Base-by-base conservation (phyloP, 2,329 filamentous ascomycete species). In the Trichoderma lentiforme region DNA sequence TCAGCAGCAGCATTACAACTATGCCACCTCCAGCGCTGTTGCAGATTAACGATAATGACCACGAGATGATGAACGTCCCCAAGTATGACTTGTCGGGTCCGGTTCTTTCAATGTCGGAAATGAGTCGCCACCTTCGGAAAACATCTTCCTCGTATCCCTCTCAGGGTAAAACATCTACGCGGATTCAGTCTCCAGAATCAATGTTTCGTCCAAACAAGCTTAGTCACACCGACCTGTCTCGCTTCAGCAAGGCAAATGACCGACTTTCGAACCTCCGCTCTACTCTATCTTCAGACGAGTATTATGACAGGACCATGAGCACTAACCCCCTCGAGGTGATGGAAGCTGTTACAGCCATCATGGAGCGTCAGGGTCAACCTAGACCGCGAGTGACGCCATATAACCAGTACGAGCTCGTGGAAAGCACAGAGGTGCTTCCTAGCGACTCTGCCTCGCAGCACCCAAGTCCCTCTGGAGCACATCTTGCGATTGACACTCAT, bases 101-200 rank as follows among this genome's bases (percentile, higher is more conserved):
- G 5, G 15, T 62, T 15, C 24, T 56, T 8, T 43, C 68, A 18
- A 32, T 30, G 39, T n/a, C 58, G 47, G 62, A 70, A 15, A 66
- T 36, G 32, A 30, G 36, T 11, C 57, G 26, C 24, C 72, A 70
- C 21, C 70, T 67, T 36, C 76, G 79, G n/a, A 80, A 76, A 63
- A 71, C 74, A 4, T 81, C 80, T n/a, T 81, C 80, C 12, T 76
- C 77, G 1, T 81, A 81, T 51, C 78, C 76, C 15, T 76, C 77
- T 12, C 71, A 75, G 2, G 74, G 74, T 2, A 70, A 75, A n/a
- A 70, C 56, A 9, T 76, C 75, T 5, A 73, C 72, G 12, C 70
- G 74, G 21, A 32, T 77, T 1, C 76, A 77, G 36, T 82, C 81
- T n/a, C 80, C 80, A 5, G 73, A 74, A 9, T 76, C 76, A 11